These are phyloP conservation scores for Sanghuangporus weigelae DNA, from an alignment of 1,284 basidiomycete genomes.

Conservation along the genomic window DNA sequence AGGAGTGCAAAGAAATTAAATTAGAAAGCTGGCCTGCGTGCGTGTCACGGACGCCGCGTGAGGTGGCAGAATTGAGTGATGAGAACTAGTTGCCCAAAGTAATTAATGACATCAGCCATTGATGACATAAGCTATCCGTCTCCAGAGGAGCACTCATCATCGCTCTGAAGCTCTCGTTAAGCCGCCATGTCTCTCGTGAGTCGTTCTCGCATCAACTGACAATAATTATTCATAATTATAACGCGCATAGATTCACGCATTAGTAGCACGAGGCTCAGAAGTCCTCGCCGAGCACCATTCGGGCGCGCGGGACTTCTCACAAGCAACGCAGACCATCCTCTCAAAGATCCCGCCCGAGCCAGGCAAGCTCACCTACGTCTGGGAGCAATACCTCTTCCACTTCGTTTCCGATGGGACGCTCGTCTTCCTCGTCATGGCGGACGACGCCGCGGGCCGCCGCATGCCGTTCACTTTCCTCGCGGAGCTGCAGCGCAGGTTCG, in stretches of 20 bases:
- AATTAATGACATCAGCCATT: neutral
- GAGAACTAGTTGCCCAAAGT: neutral
- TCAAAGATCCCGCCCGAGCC: slow-evolving; percentile 93
- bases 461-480: slow-evolving; percentile 93
- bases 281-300: slow-evolving; percentile 82
- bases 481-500: slow-evolving; percentile 82
- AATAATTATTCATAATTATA: neutral
- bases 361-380: slow-evolving; percentile 92
- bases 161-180: neutral
- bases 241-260: slow-evolving; percentile 66
- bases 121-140: neutral
- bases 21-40: too few species aligned
- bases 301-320: slow-evolving; percentile 78
- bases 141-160: slow-evolving; percentile 5
- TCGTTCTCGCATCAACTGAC: neutral
- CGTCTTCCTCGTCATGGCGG: slow-evolving; percentile 90
- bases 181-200: slow-evolving; percentile 36
- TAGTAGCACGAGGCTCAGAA: slow-evolving; percentile 74
- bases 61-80: slow-evolving; percentile 3
- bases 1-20: neutral
- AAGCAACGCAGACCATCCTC: slow-evolving; percentile 90
- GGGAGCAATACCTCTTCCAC: slow-evolving; percentile 96
- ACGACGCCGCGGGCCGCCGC: slow-evolving; percentile 83
- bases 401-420: slow-evolving; percentile 87
- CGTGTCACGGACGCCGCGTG: neutral